Evolutionary conservation across 129 eudicot genomes (phyloP).

Genomic region (Pseudognaphalium luteoalbum): DNA sequence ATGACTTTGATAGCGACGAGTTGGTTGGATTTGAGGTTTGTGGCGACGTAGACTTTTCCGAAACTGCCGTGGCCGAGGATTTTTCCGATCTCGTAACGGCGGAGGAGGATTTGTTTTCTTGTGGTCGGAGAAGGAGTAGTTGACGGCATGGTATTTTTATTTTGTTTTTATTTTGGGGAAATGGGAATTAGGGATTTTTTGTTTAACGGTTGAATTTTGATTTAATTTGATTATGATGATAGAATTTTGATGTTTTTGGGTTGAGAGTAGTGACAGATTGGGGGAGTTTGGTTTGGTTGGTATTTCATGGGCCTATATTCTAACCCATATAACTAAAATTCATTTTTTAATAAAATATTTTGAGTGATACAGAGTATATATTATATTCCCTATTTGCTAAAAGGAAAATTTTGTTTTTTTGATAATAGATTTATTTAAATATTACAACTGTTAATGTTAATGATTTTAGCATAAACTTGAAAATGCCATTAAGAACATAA

Average conservation of each 20-base stretch:
- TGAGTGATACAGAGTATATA: too few species aligned
- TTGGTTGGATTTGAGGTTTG: not conserved
- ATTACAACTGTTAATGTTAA: too few species aligned
- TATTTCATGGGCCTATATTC: conserved; percentile 12
- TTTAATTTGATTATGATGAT: not conserved
- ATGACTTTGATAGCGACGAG: conserved; percentile 5
- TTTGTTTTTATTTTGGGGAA: not conserved
- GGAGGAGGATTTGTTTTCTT: conserved; percentile 12
- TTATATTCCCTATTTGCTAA: too few species aligned
- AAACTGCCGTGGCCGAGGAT: conserved; percentile 8
- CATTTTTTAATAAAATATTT: too few species aligned
- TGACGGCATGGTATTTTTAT: not conserved
- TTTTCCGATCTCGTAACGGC: conserved; percentile 11
- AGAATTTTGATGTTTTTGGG: conserved; percentile 15
- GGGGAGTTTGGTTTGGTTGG: not conserved
- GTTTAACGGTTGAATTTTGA: not conserved
- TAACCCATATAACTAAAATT: too few species aligned
- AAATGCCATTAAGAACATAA: too few species aligned
- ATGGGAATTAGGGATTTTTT: not conserved
- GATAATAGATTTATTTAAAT: too few species aligned
- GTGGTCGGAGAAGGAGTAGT: conserved; percentile 11
- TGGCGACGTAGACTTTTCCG: conserved; percentile 7
- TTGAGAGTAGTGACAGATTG: not conserved
- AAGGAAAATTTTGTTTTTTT: not conserved
- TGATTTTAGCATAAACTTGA: too few species aligned